Evolutionary conservation across 257 asterid species (phyloP), one percentile per base, ranked within the genome.

Genomic region (Nicotiana knightiana): DNA sequence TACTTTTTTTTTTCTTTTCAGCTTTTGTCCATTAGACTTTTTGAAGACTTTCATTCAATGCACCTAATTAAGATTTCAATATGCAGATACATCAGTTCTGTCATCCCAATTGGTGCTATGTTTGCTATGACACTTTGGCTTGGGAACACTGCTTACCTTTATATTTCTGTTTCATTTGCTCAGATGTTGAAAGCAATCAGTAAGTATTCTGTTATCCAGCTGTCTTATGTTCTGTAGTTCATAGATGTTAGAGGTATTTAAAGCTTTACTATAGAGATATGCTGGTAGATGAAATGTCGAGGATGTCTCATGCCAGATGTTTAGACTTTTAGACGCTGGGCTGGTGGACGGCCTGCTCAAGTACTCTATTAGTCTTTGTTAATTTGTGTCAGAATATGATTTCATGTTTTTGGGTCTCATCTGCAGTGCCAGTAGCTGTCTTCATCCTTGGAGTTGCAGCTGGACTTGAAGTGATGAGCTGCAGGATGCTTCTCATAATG

Each of bases 41-140:
- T 16, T 75, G 63, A 26, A 75, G 63, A 51, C 43, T 32, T 32
- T 33, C 73, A 32, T 15, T 66, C 24, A 16, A 16, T 66, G 65
- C 3, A 1, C 11, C 37, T 37, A 83, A 26, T 15, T 26, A 76
- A 70, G 64, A 82, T 85, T 59, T 88, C 79, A 51, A 53, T 73
- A 37, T 35, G 46, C 94, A 96, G 99, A 89, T 96, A 96, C 84
- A 81, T 93, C 53, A 83, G 92, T 18, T 96, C 98, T 3, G 99
- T 96, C 55, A 82, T 96, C 81, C 99, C 99, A 64, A 96, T 96
- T 87, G 98, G 97, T 57, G 97, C 97, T 28, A 96, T 94, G 98
- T 96, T 96, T 85, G 98, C 99, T 58, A 90, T 96, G 98, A 96
- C 99, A n/a, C 98, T 96, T 78, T 96, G 99, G 99, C 97, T 96